phyloP scores from a whole-genome alignment of 2,329 filamentous ascomycete genomes.

The Colletotrichum echinochloae region DNA sequence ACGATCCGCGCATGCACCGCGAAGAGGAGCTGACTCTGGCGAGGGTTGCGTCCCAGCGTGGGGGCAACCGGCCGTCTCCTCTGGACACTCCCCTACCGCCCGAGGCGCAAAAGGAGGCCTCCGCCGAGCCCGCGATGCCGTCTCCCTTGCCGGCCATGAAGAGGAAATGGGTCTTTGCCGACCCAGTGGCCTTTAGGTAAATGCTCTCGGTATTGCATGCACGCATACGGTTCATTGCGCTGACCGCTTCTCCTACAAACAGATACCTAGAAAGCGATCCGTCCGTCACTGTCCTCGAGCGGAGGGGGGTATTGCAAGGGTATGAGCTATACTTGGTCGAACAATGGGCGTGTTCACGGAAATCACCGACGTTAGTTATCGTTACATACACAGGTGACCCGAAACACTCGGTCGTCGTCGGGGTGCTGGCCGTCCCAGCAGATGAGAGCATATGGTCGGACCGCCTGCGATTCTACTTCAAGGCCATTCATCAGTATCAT shows the following conservation, averaged over 20 bases:
- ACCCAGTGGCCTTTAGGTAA: slow-evolving; percentile 68
- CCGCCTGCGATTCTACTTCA: slow-evolving; percentile 84
- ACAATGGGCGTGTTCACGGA: slow-evolving; percentile 95
- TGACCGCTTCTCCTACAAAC: slow-evolving; percentile 17
- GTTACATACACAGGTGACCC: slow-evolving; percentile 92
- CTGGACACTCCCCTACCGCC: slow-evolving; percentile 34
- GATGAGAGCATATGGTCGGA: slow-evolving; percentile 86
- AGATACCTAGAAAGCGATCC: slow-evolving; percentile 89
- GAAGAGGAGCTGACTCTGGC: slow-evolving; percentile 55
- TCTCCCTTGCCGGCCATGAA: slow-evolving; percentile 47
- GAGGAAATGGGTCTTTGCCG: slow-evolving; percentile 67
- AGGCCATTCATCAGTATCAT: slow-evolving; percentile 86
- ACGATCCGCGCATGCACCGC: slow-evolving; percentile 50
- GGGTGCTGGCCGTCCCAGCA: slow-evolving; percentile 83
- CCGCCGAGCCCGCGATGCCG: slow-evolving; percentile 27
- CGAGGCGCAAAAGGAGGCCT: slow-evolving; percentile 33
- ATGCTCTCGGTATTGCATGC: slow-evolving; percentile 28
- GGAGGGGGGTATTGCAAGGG: slow-evolving; percentile 76
- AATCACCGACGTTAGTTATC: slow-evolving; percentile 90
- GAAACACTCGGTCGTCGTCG: slow-evolving; percentile 81
- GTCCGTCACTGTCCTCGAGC: slow-evolving; percentile 79
- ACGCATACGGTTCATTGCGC: background rate
- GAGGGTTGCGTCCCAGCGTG: slow-evolving; percentile 48
- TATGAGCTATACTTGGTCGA: slow-evolving; percentile 96
- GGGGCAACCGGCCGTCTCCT: slow-evolving; percentile 42